Conservation (phyloP, 495 filamentous ascomycete genomes). For the Penicillium robsamsonii region DNA sequence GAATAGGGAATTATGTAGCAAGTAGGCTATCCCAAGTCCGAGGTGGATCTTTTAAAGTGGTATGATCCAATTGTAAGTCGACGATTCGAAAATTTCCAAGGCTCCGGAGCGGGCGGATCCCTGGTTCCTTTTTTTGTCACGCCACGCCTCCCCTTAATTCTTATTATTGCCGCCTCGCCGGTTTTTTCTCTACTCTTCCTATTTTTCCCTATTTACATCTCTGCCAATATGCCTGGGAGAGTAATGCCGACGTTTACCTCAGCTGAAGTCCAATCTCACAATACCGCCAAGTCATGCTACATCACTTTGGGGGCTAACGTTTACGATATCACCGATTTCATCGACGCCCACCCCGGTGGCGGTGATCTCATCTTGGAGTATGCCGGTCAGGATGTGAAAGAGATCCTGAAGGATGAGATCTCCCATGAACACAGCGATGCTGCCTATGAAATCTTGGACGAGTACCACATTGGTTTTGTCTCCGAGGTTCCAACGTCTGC, state of each 20-base stretch:
- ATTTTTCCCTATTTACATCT: neutral
- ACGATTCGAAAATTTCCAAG: slow-evolving; percentile 4
- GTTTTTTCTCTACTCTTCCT: neutral
- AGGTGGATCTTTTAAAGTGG: neutral
- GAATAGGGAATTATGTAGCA: neutral
- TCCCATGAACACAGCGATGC: slow-evolving; percentile 86
- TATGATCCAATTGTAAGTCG: slow-evolving; percentile 4
- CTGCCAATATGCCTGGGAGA: slow-evolving; percentile 46
- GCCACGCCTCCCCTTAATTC: slow-evolving; percentile 10
- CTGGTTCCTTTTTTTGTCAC: slow-evolving; percentile 6
- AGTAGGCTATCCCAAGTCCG: neutral
- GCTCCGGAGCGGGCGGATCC: slow-evolving; percentile 13
- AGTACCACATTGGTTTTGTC: slow-evolving; percentile 79
- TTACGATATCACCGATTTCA: slow-evolving; percentile 90
- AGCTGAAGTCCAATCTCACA: slow-evolving; percentile 78
- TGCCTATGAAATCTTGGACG: slow-evolving; percentile 89
- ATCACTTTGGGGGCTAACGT: slow-evolving; percentile 87
- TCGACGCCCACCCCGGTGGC: slow-evolving; percentile 87
- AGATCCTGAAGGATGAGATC: slow-evolving; percentile 77
- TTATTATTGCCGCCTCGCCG: neutral
- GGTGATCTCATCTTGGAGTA: slow-evolving; percentile 85
- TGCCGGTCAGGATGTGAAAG: slow-evolving; percentile 79
- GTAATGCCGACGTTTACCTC: slow-evolving; percentile 75
- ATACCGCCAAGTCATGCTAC: slow-evolving; percentile 82
- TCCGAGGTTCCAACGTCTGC: slow-evolving; percentile 29